These are phyloP conservation scores for Neoboletus magnificus DNA, from an alignment of 768 basidiomycete genomes.

Conservation along the genomic window DNA sequence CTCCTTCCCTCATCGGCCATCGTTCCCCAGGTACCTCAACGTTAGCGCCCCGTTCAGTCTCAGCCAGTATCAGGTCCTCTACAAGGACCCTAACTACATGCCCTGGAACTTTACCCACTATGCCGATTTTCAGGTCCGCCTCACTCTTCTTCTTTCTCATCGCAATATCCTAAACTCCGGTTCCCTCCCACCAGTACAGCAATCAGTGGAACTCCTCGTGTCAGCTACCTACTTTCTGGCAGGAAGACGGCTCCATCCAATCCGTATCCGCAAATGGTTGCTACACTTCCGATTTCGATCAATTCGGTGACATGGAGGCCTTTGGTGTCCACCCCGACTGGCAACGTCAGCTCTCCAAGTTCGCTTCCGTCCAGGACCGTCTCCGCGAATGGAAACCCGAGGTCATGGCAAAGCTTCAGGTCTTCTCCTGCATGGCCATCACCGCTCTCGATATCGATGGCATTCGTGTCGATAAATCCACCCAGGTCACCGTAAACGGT, in stretches of 20 bases:
- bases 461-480: conserved; percentile 94
- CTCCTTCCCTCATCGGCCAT: conserved; percentile 11
- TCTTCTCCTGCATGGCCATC: conserved; percentile 84
- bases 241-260: conserved; percentile 60
- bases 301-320: conserved; percentile 95
- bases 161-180: not conserved
- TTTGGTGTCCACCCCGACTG: conserved; percentile 95
- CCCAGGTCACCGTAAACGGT: conserved; percentile 83
- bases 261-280: conserved; percentile 65
- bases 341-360: conserved; percentile 93
- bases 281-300: conserved; percentile 83
- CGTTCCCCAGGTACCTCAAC: conserved; percentile 57
- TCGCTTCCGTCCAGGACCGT: conserved; percentile 95
- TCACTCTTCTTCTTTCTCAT: not conserved
- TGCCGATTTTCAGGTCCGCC: conserved; percentile 68
- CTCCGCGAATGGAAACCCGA: conserved; percentile 85
- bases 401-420: conserved; percentile 74
- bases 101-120: conserved; percentile 90
- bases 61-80: conserved; percentile 67
- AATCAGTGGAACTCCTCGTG: conserved; percentile 78
- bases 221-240: conserved; percentile 74
- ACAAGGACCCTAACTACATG: conserved; percentile 70
- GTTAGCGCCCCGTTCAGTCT: conserved; percentile 74
- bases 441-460: conserved; percentile 87
- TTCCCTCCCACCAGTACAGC: conserved; percentile 40